Base-by-base conservation (phyloP, 1,284 basidiomycete genomes). In the Papiliotrema fonsecae region DNA sequence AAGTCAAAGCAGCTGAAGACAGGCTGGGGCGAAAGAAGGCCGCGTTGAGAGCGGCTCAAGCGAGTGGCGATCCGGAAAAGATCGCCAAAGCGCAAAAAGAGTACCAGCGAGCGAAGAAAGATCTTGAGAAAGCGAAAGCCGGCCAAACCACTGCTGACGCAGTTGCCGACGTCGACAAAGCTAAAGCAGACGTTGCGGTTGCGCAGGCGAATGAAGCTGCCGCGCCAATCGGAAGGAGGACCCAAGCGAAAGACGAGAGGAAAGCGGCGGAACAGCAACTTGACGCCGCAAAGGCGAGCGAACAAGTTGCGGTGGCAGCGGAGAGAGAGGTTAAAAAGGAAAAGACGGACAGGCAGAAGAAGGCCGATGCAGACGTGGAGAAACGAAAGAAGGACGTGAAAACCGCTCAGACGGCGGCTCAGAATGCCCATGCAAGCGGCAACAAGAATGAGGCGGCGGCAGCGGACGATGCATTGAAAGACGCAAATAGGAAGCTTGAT, bases 1-100 rank as follows among this genome's bases (percentile, higher is more conserved):
- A 41, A 26, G 39, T 41, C 24, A 39, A 41, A 25, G 43, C 45
- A 28, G 22, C 46, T 21, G 51, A 49, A 22, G 42, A 48, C 19
- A 34, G 31, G 14, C 19, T 35, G 19, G 34, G 24, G 30, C 34
- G 27, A 26, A 42, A 37, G 28, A 25, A 27, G 18, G 36, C 21
- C 26, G 41, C 42, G 16, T 22, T 28, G 10, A 35, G 5, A 25
- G 25, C 14, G 22, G 46, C 39, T 4, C 37, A 51, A 27, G 26
- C 37, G 2, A 49, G 18, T 10, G 32, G 22, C 19, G 42, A 37
- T 16, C 13, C 42, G 25, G 25, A 21, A 16, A 42, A 35, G 21
- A 42, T 38, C 16, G 24, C 21, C 11, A 30, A 16, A 41, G 35
- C 34, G 39, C 16, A 19, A 30, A 13, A 11, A 7, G 37, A 14